A percentile compares a stretch with the other conserved stretches of the same genome.
phyloP scores from a whole-genome alignment of 805 yeast species.

The Grigorovia jiainica region DNA sequence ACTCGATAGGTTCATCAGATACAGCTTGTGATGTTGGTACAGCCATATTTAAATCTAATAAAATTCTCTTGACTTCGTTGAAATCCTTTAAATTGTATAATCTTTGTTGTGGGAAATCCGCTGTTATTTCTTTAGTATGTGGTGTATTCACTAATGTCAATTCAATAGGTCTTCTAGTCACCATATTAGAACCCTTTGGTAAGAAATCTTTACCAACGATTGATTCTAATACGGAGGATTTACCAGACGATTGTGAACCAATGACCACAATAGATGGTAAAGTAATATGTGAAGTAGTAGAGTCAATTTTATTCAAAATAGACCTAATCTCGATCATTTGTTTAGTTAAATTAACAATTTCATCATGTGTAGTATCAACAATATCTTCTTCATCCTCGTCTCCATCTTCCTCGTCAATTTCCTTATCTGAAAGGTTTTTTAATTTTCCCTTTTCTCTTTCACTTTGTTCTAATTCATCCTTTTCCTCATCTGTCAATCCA shows the following conservation, averaged over 20 bases:
- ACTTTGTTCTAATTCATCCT: slow-evolving; percentile 26
- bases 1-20: slow-evolving; percentile 87
- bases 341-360: slow-evolving; percentile 80
- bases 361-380: slow-evolving; percentile 55
- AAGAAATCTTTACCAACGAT: slow-evolving; percentile 96
- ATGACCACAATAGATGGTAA: slow-evolving; percentile 93
- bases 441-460: slow-evolving; percentile 13
- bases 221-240: slow-evolving; percentile 90
- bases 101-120: slow-evolving; percentile 88
- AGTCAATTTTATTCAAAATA: slow-evolving; percentile 65
- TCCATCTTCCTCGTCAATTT: slow-evolving; percentile 30
- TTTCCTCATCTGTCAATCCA: slow-evolving; percentile 32
- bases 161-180: slow-evolving; percentile 94
- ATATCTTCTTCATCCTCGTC: slow-evolving; percentile 46
- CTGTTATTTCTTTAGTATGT: slow-evolving; percentile 68
- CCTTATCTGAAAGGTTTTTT: slow-evolving; percentile 33
- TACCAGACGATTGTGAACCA: slow-evolving; percentile 96
- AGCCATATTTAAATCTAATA: slow-evolving; percentile 83
- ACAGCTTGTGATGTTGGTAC: slow-evolving; percentile 82
- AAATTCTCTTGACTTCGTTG: slow-evolving; percentile 75
- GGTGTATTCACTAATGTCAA: slow-evolving; percentile 85
- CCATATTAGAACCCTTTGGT: slow-evolving; percentile 98
- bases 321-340: slow-evolving; percentile 95
- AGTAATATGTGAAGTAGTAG: slow-evolving; percentile 60
- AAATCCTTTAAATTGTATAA: slow-evolving; percentile 80